Evolutionary conservation across 495 filamentous ascomycete genomes (phyloP).

Genomic region (Hypoxylon lienhwacheense): DNA sequence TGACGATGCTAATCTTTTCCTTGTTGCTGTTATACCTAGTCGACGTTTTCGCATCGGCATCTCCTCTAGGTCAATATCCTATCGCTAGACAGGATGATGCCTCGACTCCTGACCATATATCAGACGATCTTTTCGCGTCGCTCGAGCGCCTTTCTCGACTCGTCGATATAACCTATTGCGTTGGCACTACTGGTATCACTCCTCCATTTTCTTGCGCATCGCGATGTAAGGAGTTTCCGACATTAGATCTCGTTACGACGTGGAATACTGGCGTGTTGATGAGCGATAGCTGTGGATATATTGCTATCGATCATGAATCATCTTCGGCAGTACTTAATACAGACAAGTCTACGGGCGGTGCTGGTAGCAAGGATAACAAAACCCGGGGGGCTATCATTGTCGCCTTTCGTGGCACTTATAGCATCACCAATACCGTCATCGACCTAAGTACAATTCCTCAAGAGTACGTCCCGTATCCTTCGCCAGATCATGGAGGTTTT

Average conservation of each 20-base stretch:
- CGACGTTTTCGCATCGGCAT: constrained; percentile 7
- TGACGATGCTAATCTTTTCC: constrained; percentile 11
- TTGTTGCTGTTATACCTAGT: constrained; percentile 13
- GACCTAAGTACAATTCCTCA: constrained; percentile 88
- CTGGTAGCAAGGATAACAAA: constrained; percentile 1
- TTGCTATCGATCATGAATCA: constrained; percentile 73
- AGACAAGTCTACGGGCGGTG: not conserved
- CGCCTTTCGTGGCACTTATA: constrained; percentile 96
- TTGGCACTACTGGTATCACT: constrained; percentile 75
- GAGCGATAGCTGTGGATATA: constrained; percentile 91
- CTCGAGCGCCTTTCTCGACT: constrained; percentile 84
- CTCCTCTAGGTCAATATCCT: constrained; percentile 22
- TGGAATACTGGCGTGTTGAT: constrained; percentile 89
- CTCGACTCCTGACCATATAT: constrained; percentile 49
- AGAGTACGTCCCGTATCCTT: constrained; percentile 84
- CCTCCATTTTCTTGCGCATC: constrained; percentile 83
- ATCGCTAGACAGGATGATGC: constrained; percentile 12
- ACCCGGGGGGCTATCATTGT: constrained; percentile 63
- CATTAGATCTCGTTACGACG: constrained; percentile 75
- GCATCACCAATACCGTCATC: constrained; percentile 82
- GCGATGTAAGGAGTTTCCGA: constrained; percentile 77
- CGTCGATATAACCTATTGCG: constrained; percentile 94
- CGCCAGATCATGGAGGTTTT: constrained; percentile 46
- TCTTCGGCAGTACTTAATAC: not conserved
- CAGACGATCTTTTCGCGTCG: constrained; percentile 69